Evolutionary conservation across 2,329 filamentous ascomycete genomes (phyloP).

Genomic region (Rhytidhysteron rufulum): DNA sequence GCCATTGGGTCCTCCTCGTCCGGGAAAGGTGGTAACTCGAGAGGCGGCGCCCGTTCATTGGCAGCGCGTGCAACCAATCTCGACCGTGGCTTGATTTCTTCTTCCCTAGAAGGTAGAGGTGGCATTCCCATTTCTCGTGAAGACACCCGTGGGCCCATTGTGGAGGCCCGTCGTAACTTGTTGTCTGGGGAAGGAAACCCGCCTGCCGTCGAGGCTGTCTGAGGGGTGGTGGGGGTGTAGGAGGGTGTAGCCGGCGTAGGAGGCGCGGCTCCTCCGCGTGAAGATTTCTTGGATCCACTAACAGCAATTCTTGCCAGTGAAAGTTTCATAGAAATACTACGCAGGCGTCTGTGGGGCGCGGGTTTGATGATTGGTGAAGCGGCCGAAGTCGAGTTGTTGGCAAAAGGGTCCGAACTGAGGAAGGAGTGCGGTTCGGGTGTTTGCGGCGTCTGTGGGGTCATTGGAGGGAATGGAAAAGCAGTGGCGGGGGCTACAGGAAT

Average conservation of each 20-base stretch:
- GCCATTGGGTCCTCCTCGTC: slow-evolving; percentile 13
- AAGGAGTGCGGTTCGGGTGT: slow-evolving; percentile 31
- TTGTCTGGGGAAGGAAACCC: slow-evolving; percentile 10
- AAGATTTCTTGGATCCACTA: slow-evolving; percentile 24
- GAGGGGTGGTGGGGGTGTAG: slow-evolving; percentile 30
- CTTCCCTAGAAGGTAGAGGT: slow-evolving; percentile 16
- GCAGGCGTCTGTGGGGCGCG: slow-evolving; percentile 31
- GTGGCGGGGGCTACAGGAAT: slow-evolving; percentile 7
- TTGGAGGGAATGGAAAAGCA: slow-evolving; percentile 20
- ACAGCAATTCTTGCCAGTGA: slow-evolving; percentile 36
- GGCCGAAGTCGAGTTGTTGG: slow-evolving; percentile 23
- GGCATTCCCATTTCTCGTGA: slow-evolving; percentile 14
- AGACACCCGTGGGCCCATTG: slow-evolving; percentile 22
- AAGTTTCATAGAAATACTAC: slow-evolving; percentile 35
- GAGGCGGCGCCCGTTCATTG: slow-evolving; percentile 29
- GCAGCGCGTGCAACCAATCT: slow-evolving; percentile 32
- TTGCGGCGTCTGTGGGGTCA: slow-evolving; percentile 26
- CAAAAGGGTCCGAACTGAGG: slow-evolving; percentile 36
- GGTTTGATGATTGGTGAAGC: slow-evolving; percentile 30
- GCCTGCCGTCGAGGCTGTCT: slow-evolving; percentile 22
- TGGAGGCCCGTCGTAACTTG: slow-evolving; percentile 24
- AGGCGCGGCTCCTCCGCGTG: slow-evolving; percentile 11
- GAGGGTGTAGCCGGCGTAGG: slow-evolving; percentile 24
- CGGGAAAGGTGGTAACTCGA: slow-evolving; percentile 31
- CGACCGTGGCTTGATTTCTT: neutral